Conservation (phyloP, 495 filamentous ascomycete species). For the Penicillium coffeae region DNA sequence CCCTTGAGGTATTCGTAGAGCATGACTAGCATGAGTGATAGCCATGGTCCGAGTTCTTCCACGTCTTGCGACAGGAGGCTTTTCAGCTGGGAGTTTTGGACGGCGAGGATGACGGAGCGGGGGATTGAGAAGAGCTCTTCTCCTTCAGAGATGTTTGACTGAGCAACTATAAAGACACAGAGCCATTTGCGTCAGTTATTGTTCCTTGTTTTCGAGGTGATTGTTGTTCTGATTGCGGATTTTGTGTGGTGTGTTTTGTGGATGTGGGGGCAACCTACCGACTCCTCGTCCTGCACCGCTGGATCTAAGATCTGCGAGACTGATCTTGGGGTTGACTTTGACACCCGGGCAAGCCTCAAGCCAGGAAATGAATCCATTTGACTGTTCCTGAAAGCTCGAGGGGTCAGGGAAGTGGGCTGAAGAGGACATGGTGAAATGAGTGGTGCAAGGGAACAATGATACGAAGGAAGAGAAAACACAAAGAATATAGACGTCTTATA, state of each 20-base stretch:
- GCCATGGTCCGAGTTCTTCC: constrained; percentile 49
- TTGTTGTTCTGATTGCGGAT: constrained; percentile 9
- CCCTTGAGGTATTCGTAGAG: constrained; percentile 69
- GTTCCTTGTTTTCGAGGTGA: constrained; percentile 8
- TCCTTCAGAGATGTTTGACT: constrained; percentile 52
- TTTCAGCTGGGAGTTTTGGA: constrained; percentile 48
- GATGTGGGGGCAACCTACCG: constrained; percentile 38
- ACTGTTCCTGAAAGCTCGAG: constrained; percentile 44
- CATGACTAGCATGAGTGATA: constrained; percentile 72
- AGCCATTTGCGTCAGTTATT: constrained; percentile 21
- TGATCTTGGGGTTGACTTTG: constrained; percentile 51
- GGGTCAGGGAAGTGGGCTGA: constrained; percentile 35
- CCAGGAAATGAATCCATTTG: constrained; percentile 53
- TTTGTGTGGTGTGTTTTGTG: constrained; percentile 18
- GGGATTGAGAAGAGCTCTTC: constrained; percentile 65
- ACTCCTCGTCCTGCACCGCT: constrained; percentile 56
- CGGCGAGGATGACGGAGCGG: constrained; percentile 50
- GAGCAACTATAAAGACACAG: constrained; percentile 47
- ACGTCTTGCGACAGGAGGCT: constrained; percentile 41
- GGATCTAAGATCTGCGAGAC: constrained; percentile 50
- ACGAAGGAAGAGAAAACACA: neutral
- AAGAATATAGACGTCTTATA: too few species aligned
- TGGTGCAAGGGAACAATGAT: constrained; percentile 5
- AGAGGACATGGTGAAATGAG: constrained; percentile 33
- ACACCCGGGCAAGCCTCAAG: constrained; percentile 48